A percentile compares a stretch with the other conserved stretches of the same genome.
Evolutionary conservation across 257 asterid species (phyloP).

Genomic region (Solanum chilense): DNA sequence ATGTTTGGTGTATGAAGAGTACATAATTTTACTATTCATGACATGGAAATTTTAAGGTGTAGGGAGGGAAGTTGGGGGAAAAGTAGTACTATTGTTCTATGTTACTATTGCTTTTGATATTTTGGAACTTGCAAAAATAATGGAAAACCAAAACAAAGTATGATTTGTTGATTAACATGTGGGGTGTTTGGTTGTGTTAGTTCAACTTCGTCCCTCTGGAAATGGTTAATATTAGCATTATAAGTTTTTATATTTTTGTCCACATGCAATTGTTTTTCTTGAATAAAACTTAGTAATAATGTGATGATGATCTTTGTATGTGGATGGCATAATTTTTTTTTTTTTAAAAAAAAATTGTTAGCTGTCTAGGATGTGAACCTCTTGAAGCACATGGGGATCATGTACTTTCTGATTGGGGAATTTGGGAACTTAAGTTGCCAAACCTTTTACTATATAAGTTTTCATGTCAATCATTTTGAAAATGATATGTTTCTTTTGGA

Average conservation of each 20-base stretch:
- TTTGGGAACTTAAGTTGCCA: neutral
- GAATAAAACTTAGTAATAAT: neutral
- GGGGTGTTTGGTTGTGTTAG: slow-evolving; percentile 8
- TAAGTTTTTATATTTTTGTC: neutral
- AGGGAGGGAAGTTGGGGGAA: neutral
- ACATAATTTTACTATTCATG: neutral
- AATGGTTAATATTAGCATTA: neutral
- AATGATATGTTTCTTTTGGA: neutral
- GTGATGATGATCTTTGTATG: neutral
- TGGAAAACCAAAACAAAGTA: neutral
- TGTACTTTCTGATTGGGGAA: neutral
- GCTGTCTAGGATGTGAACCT: slow-evolving; percentile 2
- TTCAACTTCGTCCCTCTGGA: neutral
- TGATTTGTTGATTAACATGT: slow-evolving; percentile 7
- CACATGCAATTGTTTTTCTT: neutral
- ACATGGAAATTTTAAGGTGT: neutral
- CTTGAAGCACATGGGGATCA: slow-evolving; percentile 1
- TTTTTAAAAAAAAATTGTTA: neutral
- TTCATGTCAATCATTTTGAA: neutral
- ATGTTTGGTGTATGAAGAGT: neutral
- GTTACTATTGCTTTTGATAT: neutral
- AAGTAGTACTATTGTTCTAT: neutral
- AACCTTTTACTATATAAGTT: neutral
- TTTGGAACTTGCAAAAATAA: neutral
- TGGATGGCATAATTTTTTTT: neutral